Evolutionary conservation across 2,329 filamentous ascomycete genomes (phyloP).

Genomic region (Cercospora citrullina): DNA sequence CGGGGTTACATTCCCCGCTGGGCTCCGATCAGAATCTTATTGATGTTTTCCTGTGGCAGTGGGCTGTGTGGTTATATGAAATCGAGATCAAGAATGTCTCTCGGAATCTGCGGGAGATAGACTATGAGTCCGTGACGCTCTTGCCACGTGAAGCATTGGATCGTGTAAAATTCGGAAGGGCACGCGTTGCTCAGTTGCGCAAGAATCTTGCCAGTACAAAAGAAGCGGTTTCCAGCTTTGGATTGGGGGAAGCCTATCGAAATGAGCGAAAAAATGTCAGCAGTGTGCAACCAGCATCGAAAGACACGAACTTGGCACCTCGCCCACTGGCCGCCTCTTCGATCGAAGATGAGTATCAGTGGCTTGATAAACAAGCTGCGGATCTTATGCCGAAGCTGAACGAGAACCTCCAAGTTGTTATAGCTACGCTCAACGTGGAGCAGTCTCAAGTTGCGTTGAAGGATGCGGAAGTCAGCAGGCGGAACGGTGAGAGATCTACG

Average conservation of each 20-base stretch:
- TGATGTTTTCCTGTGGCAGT: no score
- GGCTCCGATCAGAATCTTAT: no score
- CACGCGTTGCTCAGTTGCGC: no score
- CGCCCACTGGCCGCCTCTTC: background rate
- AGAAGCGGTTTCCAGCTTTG: background rate
- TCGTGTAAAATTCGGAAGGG: no score
- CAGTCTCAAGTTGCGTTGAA: background rate
- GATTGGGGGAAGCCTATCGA: background rate
- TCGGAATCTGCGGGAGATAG: no score
- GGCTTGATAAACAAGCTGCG: background rate
- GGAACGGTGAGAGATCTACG: background rate
- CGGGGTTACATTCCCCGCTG: no score
- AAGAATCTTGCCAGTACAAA: background rate
- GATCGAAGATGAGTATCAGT: background rate
- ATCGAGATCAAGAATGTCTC: no score
- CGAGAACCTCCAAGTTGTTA: background rate
- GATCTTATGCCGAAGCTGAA: background rate
- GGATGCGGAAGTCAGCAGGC: conserved; percentile 2
- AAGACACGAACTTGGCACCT: background rate
- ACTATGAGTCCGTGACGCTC: no score
- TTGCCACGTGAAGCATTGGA: no score
- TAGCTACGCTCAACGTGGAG: background rate
- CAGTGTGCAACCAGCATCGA: background rate
- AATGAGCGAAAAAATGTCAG: background rate
- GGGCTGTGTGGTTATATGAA: no score